Evolutionary conservation across 768 basidiomycete species (phyloP).

Genomic region (Holtermannia corniformis): DNA sequence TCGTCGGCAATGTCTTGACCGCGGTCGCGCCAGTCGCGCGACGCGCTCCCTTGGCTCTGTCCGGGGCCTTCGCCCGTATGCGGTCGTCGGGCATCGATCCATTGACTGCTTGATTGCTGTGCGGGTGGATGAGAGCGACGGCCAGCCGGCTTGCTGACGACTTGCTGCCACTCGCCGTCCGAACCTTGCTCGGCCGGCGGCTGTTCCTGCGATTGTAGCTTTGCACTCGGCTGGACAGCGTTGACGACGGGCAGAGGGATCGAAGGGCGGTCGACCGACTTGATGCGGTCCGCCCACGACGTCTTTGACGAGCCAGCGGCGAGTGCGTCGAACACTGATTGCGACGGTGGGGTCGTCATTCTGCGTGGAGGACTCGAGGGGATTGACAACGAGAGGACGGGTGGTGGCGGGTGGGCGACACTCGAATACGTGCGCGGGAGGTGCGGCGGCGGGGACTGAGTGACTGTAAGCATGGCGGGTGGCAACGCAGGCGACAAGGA

Average conservation of each 20-base stretch:
- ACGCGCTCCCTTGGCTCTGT: constrained; percentile 5
- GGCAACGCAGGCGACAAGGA: background rate
- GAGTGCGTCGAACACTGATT: background rate
- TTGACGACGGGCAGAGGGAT: background rate
- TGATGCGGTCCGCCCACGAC: background rate
- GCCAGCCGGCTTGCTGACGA: background rate
- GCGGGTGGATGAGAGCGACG: background rate
- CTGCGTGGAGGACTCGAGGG: background rate
- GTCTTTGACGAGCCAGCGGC: background rate
- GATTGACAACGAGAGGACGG: too few species aligned
- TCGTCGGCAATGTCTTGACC: too few species aligned
- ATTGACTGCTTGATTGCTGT: too few species aligned
- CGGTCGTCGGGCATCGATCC: too few species aligned
- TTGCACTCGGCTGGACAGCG: background rate
- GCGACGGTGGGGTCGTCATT: background rate
- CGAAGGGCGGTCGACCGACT: background rate
- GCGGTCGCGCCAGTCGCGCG: constrained; percentile 13
- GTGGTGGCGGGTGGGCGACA: background rate
- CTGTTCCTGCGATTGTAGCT: background rate
- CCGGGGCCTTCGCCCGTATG: too few species aligned
- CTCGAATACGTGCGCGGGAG: background rate
- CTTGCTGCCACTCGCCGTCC: background rate
- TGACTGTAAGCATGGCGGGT: background rate
- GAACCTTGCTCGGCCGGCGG: background rate
- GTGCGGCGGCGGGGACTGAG: too few species aligned